Evolutionary conservation across 169 alveolate genomes (phyloP).

Genomic region (Sarcocystis neurona): DNA sequence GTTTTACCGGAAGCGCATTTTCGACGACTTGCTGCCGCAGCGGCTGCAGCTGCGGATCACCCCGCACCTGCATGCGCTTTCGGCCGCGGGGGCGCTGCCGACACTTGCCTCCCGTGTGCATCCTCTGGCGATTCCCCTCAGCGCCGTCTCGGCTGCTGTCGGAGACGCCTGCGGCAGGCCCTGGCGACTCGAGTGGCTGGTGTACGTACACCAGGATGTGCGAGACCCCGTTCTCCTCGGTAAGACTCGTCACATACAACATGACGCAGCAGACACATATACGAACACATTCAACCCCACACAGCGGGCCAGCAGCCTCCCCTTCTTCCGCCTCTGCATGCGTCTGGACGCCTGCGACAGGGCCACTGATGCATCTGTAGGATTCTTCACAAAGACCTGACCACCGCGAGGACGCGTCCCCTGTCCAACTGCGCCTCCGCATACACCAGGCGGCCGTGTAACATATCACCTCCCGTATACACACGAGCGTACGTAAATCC

Average conservation of each 20-base stretch:
- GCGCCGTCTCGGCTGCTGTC: not conserved
- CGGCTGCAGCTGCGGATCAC: not conserved
- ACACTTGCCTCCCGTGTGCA: not conserved
- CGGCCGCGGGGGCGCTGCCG: not conserved
- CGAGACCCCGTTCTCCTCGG: constrained; percentile 15
- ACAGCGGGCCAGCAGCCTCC: not conserved
- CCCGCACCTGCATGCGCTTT: not conserved
- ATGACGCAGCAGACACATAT: not conserved
- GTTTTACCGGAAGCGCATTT: not conserved
- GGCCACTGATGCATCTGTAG: too few relatives aligned
- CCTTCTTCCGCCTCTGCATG: too few relatives aligned
- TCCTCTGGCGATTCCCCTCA: not conserved
- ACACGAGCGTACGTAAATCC: too few relatives aligned
- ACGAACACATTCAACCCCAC: not conserved
- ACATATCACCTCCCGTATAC: too few relatives aligned
- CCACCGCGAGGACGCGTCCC: too few relatives aligned
- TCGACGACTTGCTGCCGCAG: constrained; percentile 4
- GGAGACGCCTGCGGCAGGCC: constrained; percentile 8
- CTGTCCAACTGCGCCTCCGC: too few relatives aligned
- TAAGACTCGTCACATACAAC: not conserved
- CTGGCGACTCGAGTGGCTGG: constrained; percentile 1
- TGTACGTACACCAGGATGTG: not conserved
- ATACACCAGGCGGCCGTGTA: too few relatives aligned
- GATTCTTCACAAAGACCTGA: too few relatives aligned
- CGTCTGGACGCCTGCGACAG: too few relatives aligned